Evolutionary conservation across 768 basidiomycete genomes (phyloP).

Genomic region (Gyrodon lividus): DNA sequence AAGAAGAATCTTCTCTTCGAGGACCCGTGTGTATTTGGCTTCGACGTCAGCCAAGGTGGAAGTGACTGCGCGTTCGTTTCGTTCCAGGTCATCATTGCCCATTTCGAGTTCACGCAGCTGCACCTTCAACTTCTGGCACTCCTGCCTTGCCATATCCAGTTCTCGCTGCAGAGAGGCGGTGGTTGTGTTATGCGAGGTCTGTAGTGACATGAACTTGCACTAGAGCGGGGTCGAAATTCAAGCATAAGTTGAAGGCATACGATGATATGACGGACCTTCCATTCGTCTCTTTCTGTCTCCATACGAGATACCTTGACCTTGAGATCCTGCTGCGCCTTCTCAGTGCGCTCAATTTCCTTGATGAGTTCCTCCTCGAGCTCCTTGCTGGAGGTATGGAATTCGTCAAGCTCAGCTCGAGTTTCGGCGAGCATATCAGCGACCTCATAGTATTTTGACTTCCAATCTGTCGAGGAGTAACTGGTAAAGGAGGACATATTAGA

Average conservation of each 20-base stretch:
- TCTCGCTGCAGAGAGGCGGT: conserved; percentile 90
- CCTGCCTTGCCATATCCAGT: conserved; percentile 76
- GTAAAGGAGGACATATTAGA: conserved; percentile 15
- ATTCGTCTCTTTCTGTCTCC: conserved; percentile 80
- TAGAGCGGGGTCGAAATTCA: conserved; percentile 27
- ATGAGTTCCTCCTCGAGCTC: conserved; percentile 94
- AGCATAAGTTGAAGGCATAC: not conserved
- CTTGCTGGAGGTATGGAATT: conserved; percentile 84
- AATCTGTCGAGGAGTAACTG: conserved; percentile 65
- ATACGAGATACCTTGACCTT: conserved; percentile 67
- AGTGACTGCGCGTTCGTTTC: conserved; percentile 86
- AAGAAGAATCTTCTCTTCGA: conserved; percentile 96
- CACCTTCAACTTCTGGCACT: conserved; percentile 66
- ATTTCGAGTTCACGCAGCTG: conserved; percentile 89
- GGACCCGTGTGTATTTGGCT: conserved; percentile 80
- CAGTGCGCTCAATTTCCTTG: conserved; percentile 83
- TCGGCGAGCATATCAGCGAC: conserved; percentile 82
- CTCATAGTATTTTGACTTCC: conserved; percentile 79
- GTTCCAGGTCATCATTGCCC: conserved; percentile 96
- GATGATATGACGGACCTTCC: conserved; percentile 68
- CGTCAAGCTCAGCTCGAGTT: conserved; percentile 81
- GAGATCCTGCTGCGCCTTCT: conserved; percentile 80
- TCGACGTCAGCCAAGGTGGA: conserved; percentile 84
- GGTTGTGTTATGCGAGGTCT: conserved; percentile 88
- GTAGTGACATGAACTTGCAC: conserved; percentile 84